Conservation (phyloP, 352 stramenopile species). For the Phytophthora fragariaefolia region DNA sequence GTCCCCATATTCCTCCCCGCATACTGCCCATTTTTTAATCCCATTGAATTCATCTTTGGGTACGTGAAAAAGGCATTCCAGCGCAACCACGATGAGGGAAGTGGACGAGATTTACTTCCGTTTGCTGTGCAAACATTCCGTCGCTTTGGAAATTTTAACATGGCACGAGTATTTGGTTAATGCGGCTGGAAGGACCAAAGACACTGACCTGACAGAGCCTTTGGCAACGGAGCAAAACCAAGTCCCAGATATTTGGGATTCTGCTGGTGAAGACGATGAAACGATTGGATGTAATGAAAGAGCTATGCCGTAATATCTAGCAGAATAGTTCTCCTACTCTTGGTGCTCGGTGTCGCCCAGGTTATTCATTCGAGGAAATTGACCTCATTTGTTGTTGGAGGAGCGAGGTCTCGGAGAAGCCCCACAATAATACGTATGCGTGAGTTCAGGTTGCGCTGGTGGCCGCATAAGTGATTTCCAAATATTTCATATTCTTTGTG, state of each 20-base stretch:
- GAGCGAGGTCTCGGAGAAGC: neutral
- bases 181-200: neutral
- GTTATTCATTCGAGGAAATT: neutral
- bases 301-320: neutral
- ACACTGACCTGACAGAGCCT: neutral
- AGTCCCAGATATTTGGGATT: neutral
- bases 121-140: neutral
- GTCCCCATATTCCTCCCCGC: neutral
- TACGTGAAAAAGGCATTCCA: neutral
- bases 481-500: neutral
- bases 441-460: neutral
- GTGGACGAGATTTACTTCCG: neutral
- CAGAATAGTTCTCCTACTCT: neutral
- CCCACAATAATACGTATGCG: neutral
- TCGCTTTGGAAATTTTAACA: neutral
- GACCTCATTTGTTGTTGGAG: neutral
- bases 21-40: neutral
- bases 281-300: neutral
- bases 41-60: neutral
- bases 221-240: neutral
- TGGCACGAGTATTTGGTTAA: neutral
- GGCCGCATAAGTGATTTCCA: neutral
- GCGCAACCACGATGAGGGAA: neutral
- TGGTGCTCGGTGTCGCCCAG: neutral
- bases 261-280: neutral